A percentile compares a stretch with the other conserved stretches of the same genome.
phyloP scores from a whole-genome alignment of 192 early-diverging fungal species.

The Chytriomyces hyalinus region DNA sequence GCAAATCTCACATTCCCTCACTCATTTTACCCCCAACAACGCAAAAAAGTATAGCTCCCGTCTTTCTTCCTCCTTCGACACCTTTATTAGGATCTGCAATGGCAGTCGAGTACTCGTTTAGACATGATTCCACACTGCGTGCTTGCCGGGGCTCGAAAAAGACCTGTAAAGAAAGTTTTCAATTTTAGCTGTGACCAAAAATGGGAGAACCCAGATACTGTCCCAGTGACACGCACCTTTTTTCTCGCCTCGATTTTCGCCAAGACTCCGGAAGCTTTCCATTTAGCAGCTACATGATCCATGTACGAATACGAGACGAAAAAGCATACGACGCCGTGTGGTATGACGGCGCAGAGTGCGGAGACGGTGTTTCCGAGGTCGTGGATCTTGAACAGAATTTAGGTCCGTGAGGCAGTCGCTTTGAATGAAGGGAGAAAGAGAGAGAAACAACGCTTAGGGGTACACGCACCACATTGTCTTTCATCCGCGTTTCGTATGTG shows the following conservation, averaged over 20 bases:
- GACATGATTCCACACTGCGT: slow-evolving; percentile 57
- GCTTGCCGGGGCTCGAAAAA: slow-evolving; percentile 73
- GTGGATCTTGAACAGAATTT: slow-evolving; percentile 22
- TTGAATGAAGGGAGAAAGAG: background rate
- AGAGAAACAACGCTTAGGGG: background rate
- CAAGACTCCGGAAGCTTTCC: slow-evolving; percentile 54
- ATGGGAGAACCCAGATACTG: background rate
- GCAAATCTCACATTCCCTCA: slow-evolving; percentile 78
- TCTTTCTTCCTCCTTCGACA: slow-evolving; percentile 23
- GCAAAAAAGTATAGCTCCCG: slow-evolving; percentile 78
- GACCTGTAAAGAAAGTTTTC: slow-evolving; percentile 45
- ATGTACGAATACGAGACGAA: slow-evolving; percentile 84
- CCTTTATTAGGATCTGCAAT: slow-evolving; percentile 29
- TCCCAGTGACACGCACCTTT: slow-evolving; percentile 43
- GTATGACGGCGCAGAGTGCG: slow-evolving; percentile 75
- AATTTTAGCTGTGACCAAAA: background rate
- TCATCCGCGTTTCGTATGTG: slow-evolving; percentile 65
- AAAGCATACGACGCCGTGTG: slow-evolving; percentile 87
- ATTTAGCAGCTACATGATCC: slow-evolving; percentile 61
- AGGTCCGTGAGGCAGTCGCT: no score
- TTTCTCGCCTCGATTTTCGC: slow-evolving; percentile 65
- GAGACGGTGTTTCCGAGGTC: slow-evolving; percentile 74
- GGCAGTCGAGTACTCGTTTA: slow-evolving; percentile 62
- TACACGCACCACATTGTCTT: slow-evolving; percentile 48
- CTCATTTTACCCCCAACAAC: slow-evolving; percentile 92